Evolutionary conservation across 805 yeast species (phyloP).

Genomic region (Yamadazyma phyllophila): DNA sequence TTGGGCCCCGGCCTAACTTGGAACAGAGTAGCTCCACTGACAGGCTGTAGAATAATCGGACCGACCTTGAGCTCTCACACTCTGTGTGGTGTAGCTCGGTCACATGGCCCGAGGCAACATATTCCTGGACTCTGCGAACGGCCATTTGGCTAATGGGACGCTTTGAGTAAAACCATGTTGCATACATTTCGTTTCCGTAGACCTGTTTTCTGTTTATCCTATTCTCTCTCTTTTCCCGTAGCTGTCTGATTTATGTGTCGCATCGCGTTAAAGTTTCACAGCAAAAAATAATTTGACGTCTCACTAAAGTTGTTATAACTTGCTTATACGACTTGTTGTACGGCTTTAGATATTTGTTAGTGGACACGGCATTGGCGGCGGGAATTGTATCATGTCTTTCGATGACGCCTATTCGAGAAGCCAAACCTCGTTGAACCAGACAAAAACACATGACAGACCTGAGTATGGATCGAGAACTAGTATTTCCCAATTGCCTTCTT

Average conservation of each 20-base stretch:
- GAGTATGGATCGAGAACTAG: constrained; percentile 13
- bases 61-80: constrained; percentile 58
- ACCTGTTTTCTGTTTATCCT: not conserved
- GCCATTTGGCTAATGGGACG: constrained; percentile 80
- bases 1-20: constrained; percentile 26
- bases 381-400: not conserved
- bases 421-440: constrained; percentile 1
- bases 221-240: no score
- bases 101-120: constrained; percentile 80
- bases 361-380: no score
- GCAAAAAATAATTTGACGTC: not conserved
- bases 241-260: not conserved
- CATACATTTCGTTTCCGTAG: constrained; percentile 55
- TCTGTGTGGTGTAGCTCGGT: constrained; percentile 55
- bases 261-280: not conserved
- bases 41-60: constrained; percentile 81
- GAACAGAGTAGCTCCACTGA: constrained; percentile 96
- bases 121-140: constrained; percentile 99
- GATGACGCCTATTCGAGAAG: not conserved
- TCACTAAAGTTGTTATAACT: no score
- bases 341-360: no score
- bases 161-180: constrained; percentile 99
- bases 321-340: no score
- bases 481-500: constrained; percentile 14
- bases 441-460: constrained; percentile 8